phyloP scores from a whole-genome alignment of 202 grass and related monocot genomes.

The Musa balbisiana region DNA sequence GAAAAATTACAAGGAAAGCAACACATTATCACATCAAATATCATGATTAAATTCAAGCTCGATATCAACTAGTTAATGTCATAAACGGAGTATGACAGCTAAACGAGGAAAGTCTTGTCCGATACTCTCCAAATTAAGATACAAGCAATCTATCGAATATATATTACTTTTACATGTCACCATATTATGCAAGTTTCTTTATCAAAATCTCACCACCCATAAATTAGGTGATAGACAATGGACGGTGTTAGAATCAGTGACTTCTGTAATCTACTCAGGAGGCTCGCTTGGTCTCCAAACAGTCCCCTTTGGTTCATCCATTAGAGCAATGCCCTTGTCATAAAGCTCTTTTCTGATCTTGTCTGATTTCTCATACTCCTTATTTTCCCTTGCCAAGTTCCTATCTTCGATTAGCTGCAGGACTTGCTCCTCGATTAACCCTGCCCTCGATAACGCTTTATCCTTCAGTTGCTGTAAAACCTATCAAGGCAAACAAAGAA shows the following conservation, averaged over 20 bases:
- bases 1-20: too few relatives aligned
- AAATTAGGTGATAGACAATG: too few relatives aligned
- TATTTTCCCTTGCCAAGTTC: slow-evolving; percentile 61
- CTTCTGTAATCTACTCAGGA: not conserved
- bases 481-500: slow-evolving; percentile 5
- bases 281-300: slow-evolving; percentile 68
- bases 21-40: too few relatives aligned
- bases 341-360: slow-evolving; percentile 59
- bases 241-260: not conserved
- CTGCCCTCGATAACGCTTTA: slow-evolving; percentile 56
- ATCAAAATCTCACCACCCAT: too few relatives aligned
- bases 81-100: too few relatives aligned
- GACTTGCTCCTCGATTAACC: slow-evolving; percentile 44
- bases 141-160: too few relatives aligned
- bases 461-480: slow-evolving; percentile 72
- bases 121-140: too few relatives aligned
- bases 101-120: too few relatives aligned
- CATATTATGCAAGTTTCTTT: too few relatives aligned
- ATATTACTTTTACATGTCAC: too few relatives aligned
- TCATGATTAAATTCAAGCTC: too few relatives aligned
- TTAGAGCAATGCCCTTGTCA: slow-evolving; percentile 51
- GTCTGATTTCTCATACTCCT: slow-evolving; percentile 62
- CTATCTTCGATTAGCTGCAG: slow-evolving; percentile 58
- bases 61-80: too few relatives aligned
- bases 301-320: slow-evolving; percentile 70